A percentile compares a stretch with the other conserved stretches of the same genome.
Conservation (phyloP, 306 rosid genomes). For the Rosa lucieae region DNA sequence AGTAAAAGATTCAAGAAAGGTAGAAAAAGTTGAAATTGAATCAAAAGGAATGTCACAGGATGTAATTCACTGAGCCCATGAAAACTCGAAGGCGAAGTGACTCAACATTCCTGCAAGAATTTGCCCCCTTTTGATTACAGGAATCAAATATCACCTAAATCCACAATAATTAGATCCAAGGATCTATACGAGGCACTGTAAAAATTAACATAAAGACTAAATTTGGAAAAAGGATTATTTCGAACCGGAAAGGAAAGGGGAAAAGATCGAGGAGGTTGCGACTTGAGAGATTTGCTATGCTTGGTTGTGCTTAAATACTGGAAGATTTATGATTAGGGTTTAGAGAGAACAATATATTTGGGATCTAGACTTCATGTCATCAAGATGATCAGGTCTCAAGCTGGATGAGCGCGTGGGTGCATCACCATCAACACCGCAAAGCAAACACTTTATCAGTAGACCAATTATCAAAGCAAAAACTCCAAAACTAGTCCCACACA, state of each 20-base stretch:
- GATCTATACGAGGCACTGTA: constrained; percentile 47
- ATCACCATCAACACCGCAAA: too few relatives aligned
- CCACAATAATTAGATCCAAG: constrained; percentile 31
- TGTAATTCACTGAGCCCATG: constrained; percentile 75
- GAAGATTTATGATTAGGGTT: constrained; percentile 28
- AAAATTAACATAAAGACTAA: rapidly evolving
- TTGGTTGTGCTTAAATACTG: constrained; percentile 5
- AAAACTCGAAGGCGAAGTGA: constrained; percentile 58
- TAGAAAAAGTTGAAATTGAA: too few relatives aligned
- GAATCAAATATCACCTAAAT: constrained; percentile 21
- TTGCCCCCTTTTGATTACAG: constrained; percentile 41
- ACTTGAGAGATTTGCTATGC: neutral
- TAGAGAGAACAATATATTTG: neutral
- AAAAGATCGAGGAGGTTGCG: neutral
- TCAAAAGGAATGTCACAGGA: constrained; percentile 49
- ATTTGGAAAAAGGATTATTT: neutral
- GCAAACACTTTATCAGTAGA: too few relatives aligned
- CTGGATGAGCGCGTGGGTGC: too few relatives aligned
- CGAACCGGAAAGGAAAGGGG: too few relatives aligned
- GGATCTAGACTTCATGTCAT: neutral
- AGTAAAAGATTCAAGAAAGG: neutral
- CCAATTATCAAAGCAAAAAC: too few relatives aligned
- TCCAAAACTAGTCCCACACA: too few relatives aligned
- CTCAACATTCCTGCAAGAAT: constrained; percentile 76
- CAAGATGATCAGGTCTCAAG: too few relatives aligned